These are phyloP conservation scores for Suhomyces wounanorum DNA, from an alignment of 1,139 yeast species.

Conservation along the genomic window DNA sequence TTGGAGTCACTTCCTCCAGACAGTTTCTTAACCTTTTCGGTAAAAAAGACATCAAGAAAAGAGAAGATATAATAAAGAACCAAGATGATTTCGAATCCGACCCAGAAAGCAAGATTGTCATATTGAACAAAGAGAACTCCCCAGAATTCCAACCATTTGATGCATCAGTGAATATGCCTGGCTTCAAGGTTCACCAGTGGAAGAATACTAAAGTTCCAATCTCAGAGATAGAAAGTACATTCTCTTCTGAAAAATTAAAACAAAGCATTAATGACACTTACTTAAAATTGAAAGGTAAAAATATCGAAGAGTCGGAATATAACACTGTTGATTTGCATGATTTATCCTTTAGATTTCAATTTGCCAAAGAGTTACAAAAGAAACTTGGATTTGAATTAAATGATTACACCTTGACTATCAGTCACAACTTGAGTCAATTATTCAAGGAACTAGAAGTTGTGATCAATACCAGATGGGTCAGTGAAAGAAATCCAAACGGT, in stretches of 20 bases:
- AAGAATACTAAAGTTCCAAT: constrained; percentile 28
- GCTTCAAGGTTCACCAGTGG: constrained; percentile 40
- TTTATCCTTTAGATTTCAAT: constrained; percentile 57
- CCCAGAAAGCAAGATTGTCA: constrained; percentile 36
- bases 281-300: constrained; percentile 23
- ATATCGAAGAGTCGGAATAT: constrained; percentile 20
- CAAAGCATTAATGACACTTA: constrained; percentile 31
- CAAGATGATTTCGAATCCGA: constrained; percentile 43
- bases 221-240: constrained; percentile 34
- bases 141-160: constrained; percentile 31
- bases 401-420: constrained; percentile 58
- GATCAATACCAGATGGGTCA: constrained; percentile 51
- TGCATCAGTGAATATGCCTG: constrained; percentile 36
- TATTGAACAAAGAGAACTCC: constrained; percentile 41
- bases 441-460: constrained; percentile 43
- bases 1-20: constrained; percentile 16
- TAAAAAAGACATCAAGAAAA: constrained; percentile 23
- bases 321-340: constrained; percentile 37
- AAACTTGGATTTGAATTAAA: constrained; percentile 65
- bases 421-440: constrained; percentile 50
- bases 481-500: constrained; percentile 76
- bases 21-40: constrained; percentile 25
- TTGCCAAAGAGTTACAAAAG: constrained; percentile 59
- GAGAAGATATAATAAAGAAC: constrained; percentile 41
- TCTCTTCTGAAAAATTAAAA: constrained; percentile 27